A percentile compares a stretch with the other conserved stretches of the same genome.
Conservation (phyloP, 805 yeast species). For the Wickerhamiella galacta region DNA sequence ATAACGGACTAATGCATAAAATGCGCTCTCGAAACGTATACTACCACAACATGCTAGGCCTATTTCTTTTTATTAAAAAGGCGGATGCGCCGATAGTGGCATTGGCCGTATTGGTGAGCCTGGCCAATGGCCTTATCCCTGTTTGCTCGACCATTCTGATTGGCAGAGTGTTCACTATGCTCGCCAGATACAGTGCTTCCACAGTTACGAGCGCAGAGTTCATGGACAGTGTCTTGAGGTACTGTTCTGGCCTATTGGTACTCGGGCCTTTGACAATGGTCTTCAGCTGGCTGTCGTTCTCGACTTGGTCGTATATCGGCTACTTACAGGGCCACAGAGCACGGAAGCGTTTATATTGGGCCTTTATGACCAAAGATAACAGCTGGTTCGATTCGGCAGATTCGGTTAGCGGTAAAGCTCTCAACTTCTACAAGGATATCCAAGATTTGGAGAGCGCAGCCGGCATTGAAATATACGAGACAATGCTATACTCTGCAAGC, state of each 20-base stretch:
- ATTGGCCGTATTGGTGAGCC: neutral
- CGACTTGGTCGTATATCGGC: slow-evolving; percentile 53
- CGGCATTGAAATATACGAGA: slow-evolving; percentile 52
- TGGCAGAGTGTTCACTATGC: slow-evolving; percentile 41
- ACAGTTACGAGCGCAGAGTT: slow-evolving; percentile 20
- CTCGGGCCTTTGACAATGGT: slow-evolving; percentile 32
- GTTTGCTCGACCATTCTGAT: slow-evolving; percentile 34
- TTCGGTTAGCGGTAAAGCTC: slow-evolving; percentile 43
- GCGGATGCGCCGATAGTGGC: too few relatives aligned
- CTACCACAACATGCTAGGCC: too few relatives aligned
- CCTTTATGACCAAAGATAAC: slow-evolving; percentile 31
- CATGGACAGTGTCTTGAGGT: slow-evolving; percentile 23
- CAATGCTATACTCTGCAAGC: slow-evolving; percentile 51
- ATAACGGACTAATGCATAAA: too few relatives aligned
- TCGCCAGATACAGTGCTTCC: slow-evolving; percentile 24
- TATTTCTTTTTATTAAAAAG: too few relatives aligned
- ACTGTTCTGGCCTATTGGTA: slow-evolving; percentile 26
- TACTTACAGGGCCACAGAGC: slow-evolving; percentile 50
- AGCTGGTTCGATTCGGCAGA: slow-evolving; percentile 48
- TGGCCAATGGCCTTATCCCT: slow-evolving; percentile 6
- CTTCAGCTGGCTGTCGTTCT: slow-evolving; percentile 36
- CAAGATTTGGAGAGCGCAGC: slow-evolving; percentile 13
- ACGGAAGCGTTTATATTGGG: slow-evolving; percentile 29
- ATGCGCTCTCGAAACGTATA: too few relatives aligned
- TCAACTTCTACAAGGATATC: slow-evolving; percentile 35